Percentiles rank a stretch among this genome's conserved stretches.
Evolutionary conservation across 345 rosid species (phyloP).

Genomic region (Linum trigynum): DNA sequence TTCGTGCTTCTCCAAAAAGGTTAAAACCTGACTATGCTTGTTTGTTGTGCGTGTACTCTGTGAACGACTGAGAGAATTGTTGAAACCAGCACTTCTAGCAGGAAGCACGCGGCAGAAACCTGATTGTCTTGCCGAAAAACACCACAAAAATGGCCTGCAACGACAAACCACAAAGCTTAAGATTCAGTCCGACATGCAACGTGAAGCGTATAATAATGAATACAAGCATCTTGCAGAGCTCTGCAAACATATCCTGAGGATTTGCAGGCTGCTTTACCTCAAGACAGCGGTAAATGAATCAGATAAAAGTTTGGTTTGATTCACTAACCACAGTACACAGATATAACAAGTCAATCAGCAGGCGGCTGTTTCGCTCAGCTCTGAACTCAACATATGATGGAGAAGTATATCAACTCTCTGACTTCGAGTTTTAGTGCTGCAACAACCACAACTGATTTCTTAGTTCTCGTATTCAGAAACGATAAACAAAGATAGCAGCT

Average conservation of each 20-base stretch:
- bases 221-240: too few species aligned
- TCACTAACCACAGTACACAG: constrained; percentile 8
- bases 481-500: not conserved
- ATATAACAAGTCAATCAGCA: constrained; percentile 12
- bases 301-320: not conserved
- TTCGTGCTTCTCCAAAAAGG: not conserved
- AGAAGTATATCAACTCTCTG: constrained; percentile 84
- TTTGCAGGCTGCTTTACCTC: too few species aligned
- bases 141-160: too few species aligned
- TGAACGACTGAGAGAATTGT: not conserved
- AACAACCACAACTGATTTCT: constrained; percentile 13
- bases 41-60: not conserved
- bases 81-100: not conserved
- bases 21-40: not conserved
- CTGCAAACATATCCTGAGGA: too few species aligned
- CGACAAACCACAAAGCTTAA: too few species aligned
- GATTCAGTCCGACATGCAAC: too few species aligned
- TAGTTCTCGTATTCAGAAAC: not conserved
- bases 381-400: constrained; percentile 77
- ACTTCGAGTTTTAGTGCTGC: constrained; percentile 78
- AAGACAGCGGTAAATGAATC: too few species aligned
- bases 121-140: not conserved
- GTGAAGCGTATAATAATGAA: too few species aligned
- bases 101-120: not conserved
- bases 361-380: constrained; percentile 31